Base-by-base conservation (phyloP, 495 filamentous ascomycete genomes). In the Penicillium coffeae region DNA sequence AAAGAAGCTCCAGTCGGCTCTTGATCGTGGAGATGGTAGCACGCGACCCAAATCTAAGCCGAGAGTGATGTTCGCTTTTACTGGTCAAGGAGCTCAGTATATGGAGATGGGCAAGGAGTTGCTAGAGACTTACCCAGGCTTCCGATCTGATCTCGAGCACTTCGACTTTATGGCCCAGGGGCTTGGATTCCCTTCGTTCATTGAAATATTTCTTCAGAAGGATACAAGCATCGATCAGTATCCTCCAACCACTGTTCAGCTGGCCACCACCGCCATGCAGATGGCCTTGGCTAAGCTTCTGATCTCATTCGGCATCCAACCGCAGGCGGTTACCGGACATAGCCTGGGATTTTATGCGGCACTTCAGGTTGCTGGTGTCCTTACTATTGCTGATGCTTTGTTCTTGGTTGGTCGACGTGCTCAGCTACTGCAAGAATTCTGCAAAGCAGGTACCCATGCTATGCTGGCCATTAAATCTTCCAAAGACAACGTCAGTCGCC, bases 261-360 rank as follows among this genome's bases (percentile, higher is more conserved):
- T 92, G 13, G 84, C 81, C 2, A 66, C 86, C 30, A 77, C 76
- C 8, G 83, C 74, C 45, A 78, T 90, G 42, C 81, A 95, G 65
- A 88, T 93, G 70, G 88, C 89, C 1, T 72, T 92, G 19, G 82
- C 85, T 5, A 76, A 76, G 15, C 74, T 88, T 35, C 93, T 89
- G 89, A 61, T 51, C 8, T 82, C 84, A 1, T 85, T 85, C 73
- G 89, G 88, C 32, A 70, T 92, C 50, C 78, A 71, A 27, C 87
- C 88, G 5, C 72, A 73, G 46, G 82, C 78, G 18, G 87, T 93
- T 1, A 68, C 93, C 34, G 90, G 90, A 33, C 90, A 95, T 69
- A 92, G 88, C 60, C 54, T 83, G 8, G 90, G 90, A 41, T 89
- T 95, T 63, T 93, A 91, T 64, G 87, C 88, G 30, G 90, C 90